phyloP scores from a whole-genome alignment of 2,329 filamentous ascomycete genomes.

The Curvularia sp. region DNA sequence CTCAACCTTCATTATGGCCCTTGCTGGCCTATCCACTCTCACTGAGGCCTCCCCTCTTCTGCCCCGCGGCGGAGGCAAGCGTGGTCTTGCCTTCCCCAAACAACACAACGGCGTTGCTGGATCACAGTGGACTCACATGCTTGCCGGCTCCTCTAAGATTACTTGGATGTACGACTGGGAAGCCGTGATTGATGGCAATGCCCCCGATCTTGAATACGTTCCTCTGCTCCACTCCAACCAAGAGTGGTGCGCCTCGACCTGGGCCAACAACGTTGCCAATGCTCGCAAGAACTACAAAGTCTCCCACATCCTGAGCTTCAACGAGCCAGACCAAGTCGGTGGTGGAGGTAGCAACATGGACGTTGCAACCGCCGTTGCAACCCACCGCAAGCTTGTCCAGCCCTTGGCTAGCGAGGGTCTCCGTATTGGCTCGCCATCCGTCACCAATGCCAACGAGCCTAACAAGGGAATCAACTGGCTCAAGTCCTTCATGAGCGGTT shows the following conservation, averaged over 20 bases:
- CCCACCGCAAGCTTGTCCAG: conserved; percentile 39
- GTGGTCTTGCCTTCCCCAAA: conserved; percentile 43
- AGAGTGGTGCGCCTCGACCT: conserved; percentile 38
- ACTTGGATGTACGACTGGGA: conserved; percentile 76
- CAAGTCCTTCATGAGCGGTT: conserved; percentile 36
- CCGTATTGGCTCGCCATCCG: conserved; percentile 47
- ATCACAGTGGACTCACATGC: conserved; percentile 32
- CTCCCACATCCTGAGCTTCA: conserved; percentile 46
- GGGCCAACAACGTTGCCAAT: conserved; percentile 38
- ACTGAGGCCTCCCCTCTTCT: conserved; percentile 39
- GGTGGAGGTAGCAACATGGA: conserved; percentile 41
- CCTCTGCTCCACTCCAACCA: conserved; percentile 58
- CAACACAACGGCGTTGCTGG: conserved; percentile 33
- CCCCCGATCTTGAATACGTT: conserved; percentile 63
- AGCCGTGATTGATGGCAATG: conserved; percentile 51
- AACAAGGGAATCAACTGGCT: conserved; percentile 45
- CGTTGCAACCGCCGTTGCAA: conserved; percentile 28
- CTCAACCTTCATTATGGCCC: conserved; percentile 36
- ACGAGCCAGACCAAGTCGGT: conserved; percentile 49
- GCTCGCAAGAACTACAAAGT: conserved; percentile 42
- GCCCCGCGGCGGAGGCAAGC: conserved; percentile 36
- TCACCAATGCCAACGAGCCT: conserved; percentile 42
- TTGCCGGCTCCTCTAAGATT: conserved; percentile 48
- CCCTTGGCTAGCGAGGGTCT: conserved; percentile 34
- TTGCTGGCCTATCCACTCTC: conserved; percentile 40